phyloP scores from a whole-genome alignment of 352 stramenopile genomes.

The Globisporangium solare region DNA sequence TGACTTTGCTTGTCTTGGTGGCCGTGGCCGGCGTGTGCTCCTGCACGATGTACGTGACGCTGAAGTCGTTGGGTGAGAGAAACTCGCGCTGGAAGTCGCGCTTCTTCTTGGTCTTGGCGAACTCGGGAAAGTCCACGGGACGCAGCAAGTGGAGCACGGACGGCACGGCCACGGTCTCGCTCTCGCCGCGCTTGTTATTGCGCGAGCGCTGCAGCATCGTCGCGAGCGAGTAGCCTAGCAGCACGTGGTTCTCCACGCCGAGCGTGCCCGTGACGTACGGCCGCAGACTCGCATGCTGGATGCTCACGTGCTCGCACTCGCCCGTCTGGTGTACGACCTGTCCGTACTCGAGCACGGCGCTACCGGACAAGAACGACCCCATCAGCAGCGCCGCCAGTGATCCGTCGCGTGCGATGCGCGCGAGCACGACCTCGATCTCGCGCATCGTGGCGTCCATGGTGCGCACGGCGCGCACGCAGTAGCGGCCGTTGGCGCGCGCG shows the following conservation, averaged over 20 bases:
- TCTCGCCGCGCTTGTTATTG: constrained; percentile 29
- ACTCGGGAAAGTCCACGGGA: constrained; percentile 29
- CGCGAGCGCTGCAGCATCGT: constrained; percentile 56
- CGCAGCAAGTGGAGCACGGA: constrained; percentile 67
- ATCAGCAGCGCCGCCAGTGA: constrained; percentile 41
- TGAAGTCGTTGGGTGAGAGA: constrained; percentile 42
- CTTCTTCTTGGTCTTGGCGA: constrained; percentile 25
- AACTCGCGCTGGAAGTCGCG: constrained; percentile 33
- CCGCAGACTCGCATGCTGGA: constrained; percentile 49
- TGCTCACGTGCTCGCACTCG: constrained; percentile 52
- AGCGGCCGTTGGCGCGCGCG: constrained; percentile 9
- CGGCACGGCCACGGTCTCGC: constrained; percentile 30
- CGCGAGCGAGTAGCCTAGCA: constrained; percentile 58
- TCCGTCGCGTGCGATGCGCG: constrained; percentile 26
- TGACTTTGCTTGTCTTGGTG: constrained; percentile 23
- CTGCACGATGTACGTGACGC: constrained; percentile 72
- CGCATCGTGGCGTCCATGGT: constrained; percentile 37
- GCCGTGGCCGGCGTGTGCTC: constrained; percentile 16
- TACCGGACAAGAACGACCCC: constrained; percentile 36
- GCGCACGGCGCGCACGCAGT: constrained; percentile 55
- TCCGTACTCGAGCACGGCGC: constrained; percentile 35
- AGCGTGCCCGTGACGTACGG: constrained; percentile 20
- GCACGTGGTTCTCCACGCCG: constrained; percentile 42
- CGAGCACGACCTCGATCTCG: constrained; percentile 52
- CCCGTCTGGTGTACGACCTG: constrained; percentile 52